Evolutionary conservation across 148 eudicot species (phyloP), one percentile per base, ranked within the genome.

Genomic region (Vaccinium myrtillus): DNA sequence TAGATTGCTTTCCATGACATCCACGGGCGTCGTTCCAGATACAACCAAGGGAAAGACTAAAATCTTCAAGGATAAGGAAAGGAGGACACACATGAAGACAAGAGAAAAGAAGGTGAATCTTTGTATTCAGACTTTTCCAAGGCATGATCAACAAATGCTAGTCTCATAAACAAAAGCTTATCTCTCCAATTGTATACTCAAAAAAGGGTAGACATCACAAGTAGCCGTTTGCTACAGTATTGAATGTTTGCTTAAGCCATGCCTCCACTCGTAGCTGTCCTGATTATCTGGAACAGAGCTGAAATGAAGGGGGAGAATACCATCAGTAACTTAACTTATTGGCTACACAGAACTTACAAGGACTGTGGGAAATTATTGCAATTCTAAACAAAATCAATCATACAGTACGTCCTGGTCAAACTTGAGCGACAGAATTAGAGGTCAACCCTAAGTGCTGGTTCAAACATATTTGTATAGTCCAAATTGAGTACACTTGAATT

Each of bases 231-330:
- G 21, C 80, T 51, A 48, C 61, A 53, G n/a, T 2, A 25, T 51
- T 25, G 18, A 3, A 14, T 0, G 21, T 79, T 54, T 83, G 77
- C 46, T 92, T 82, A 95, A 75, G 95, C 94, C 94, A 93, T 90
- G 75, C 98, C 98, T 83, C 98, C 95, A 21, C 93, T 92, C 58
- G 96, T 90, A 32, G 98, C 86, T 25, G 83, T 84, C 83, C 86
- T 69, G 78, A 84, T 79, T 84, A 78, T 84, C 78, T 79, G 83
- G 79, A 84, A 84, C 36, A 84, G 83, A 79, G 86, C 86, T 84
- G 83, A 25, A 7, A 39, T 18, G 11, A 79, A 54, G 21, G 21
- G 54, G 4, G 6, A 27, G 51, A 84, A 27, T 55, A 10, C n/a
- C 77, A 63, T 83, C n/a, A 76, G 55, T 13, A 9, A 16, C 14